These are phyloP conservation scores for Suillus spraguei DNA, from an alignment of 768 basidiomycete genomes.

Conservation along the genomic window DNA sequence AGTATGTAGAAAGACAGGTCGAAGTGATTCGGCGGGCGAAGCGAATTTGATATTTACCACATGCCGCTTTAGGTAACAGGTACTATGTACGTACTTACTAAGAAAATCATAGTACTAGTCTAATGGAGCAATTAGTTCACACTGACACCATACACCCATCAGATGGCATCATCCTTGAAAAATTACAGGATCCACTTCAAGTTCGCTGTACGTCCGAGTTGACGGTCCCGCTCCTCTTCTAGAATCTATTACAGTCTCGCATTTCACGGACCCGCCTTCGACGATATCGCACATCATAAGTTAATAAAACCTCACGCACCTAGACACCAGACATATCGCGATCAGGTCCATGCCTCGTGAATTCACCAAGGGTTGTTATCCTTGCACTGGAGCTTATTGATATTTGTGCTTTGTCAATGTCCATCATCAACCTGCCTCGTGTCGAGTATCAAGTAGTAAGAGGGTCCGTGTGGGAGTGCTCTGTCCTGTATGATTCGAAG, in stretches of 20 bases:
- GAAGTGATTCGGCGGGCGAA: no score
- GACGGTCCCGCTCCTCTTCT: neutral
- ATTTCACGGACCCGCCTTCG: no score
- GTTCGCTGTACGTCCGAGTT: neutral
- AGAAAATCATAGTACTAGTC: no score
- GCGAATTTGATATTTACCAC: no score
- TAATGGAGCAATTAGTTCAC: no score
- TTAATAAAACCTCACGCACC: neutral
- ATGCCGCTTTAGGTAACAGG: no score
- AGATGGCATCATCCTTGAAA: no score
- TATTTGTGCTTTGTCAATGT: neutral
- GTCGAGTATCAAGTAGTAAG: neutral
- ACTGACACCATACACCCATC: no score
- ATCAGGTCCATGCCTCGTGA: neutral
- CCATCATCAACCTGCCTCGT: neutral
- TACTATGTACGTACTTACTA: no score
- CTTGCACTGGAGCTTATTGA: neutral
- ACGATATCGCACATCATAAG: no score
- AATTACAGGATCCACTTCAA: neutral
- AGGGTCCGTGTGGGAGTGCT: neutral
- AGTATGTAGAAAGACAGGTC: no score
- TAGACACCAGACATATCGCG: neutral
- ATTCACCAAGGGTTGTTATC: neutral
- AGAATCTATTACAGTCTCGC: neutral
- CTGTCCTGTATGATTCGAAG: neutral